Percentiles rank a stretch among this genome's conserved stretches.
These are phyloP conservation scores for Rosa multiflora DNA, from an alignment of 306 rosid genomes.

Conservation along the genomic window DNA sequence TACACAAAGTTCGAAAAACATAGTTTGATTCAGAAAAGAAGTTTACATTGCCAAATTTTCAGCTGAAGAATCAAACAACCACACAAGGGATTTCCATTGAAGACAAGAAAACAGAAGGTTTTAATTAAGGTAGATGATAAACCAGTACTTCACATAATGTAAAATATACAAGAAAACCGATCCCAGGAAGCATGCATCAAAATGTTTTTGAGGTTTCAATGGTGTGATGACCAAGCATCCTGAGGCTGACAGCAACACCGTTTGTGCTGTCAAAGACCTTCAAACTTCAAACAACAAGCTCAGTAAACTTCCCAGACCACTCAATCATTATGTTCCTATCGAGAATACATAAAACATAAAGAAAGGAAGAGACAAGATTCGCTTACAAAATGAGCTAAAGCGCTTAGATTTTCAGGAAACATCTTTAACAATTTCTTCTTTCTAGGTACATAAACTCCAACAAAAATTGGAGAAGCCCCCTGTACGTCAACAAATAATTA, in stretches of 20 bases:
- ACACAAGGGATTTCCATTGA: neutral
- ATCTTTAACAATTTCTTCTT: constrained; percentile 77
- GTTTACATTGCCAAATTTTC: neutral
- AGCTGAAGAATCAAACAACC: neutral
- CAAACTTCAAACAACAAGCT: too few relatives aligned
- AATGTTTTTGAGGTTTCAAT: neutral
- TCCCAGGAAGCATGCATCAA: neutral
- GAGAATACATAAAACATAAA: too few relatives aligned
- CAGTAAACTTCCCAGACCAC: too few relatives aligned
- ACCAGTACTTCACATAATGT: too few relatives aligned
- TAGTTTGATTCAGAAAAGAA: neutral
- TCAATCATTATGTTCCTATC: too few relatives aligned
- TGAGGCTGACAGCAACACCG: neutral
- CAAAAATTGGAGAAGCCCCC: constrained; percentile 89
- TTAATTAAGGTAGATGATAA: neutral
- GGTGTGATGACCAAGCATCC: neutral
- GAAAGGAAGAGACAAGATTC: too few relatives aligned
- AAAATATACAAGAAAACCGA: neutral
- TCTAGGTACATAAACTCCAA: constrained; percentile 90
- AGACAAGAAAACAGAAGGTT: neutral
- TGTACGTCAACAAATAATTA: constrained; percentile 36
- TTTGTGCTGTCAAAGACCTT: too few relatives aligned
- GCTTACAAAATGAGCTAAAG: constrained; percentile 69
- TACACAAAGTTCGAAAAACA: constrained; percentile 30
- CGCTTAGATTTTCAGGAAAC: constrained; percentile 81